Base-by-base conservation (phyloP, 768 basidiomycete species). In the Chalciporus pseudorubinellus region DNA sequence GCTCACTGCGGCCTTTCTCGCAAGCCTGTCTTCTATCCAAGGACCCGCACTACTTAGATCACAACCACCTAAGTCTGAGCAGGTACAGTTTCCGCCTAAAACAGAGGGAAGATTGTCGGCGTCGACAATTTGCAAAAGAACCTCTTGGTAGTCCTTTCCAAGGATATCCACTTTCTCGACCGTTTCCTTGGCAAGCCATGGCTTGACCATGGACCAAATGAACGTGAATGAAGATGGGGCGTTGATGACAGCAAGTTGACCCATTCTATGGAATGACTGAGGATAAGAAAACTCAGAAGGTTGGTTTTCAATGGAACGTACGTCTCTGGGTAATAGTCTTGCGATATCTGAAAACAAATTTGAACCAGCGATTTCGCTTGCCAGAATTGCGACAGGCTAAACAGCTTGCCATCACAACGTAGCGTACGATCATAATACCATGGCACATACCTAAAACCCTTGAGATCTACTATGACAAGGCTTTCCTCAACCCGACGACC, bases 291-390 rank as follows among this genome's bases (percentile, higher is more conserved):
- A 20, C 16, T 19, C 43, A 40, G 22, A 5, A 31, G 45, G 6
- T n/a, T 9, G 34, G 6, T 6, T n/a, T 19, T 12, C 6, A 16
- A 21, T 19, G 39, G n/a, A 21, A 62, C 79, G 47, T 62, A 89
- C 86, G 84, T 83, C 63, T 90, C 87, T 1, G 87, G 87, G 56
- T 77, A 89, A 67, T 86, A 89, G 58, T 87, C 85, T 66, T 89
- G 87, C 2, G 86, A 88, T 49, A 89, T 74, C 57, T 88, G 85
- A 64, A 89, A 86, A 7, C 83, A 80, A 44, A 66, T 70, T 44
- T 80, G 74, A 20, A 77, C 77, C n/a, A 89, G 72, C 39, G 75
- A 70, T 63, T 84, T 87, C 73, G 87, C 82, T 59, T 87, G 81
- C 87, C 87, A 90, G 60, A 89, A 90, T 57, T 87, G 81, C 34